These are phyloP conservation scores for Podila epicladia DNA, from an alignment of 192 early-diverging fungal genomes.

Conservation along the genomic window DNA sequence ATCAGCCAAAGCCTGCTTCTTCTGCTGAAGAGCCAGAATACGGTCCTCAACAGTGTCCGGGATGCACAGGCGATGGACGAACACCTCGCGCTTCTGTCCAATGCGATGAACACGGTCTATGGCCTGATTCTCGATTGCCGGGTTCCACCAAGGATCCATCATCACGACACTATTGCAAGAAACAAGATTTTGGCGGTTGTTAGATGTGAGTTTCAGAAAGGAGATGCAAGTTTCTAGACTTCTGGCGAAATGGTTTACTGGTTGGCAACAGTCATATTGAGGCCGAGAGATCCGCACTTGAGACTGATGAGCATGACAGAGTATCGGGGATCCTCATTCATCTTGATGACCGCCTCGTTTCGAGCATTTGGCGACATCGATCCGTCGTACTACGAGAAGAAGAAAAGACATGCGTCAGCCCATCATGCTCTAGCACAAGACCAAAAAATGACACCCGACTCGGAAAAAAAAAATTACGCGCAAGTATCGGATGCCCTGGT, in stretches of 20 bases:
- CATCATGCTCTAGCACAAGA: not conserved
- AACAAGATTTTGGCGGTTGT: not conserved
- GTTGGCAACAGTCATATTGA: constrained; percentile 75
- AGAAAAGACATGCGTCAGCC: not conserved
- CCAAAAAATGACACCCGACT: not conserved
- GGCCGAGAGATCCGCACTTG: constrained; percentile 76
- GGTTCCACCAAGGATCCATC: constrained; percentile 88
- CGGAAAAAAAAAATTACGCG: constrained; percentile 3
- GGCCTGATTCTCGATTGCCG: constrained; percentile 68
- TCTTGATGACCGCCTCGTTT: constrained; percentile 49
- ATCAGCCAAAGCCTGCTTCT: constrained; percentile 59
- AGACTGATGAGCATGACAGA: constrained; percentile 71
- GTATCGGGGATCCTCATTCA: constrained; percentile 49
- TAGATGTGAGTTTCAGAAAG: not conserved
- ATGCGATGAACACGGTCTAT: constrained; percentile 83
- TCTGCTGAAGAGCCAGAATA: constrained; percentile 70
- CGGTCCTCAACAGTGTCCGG: constrained; percentile 76
- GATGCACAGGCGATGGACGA: constrained; percentile 69
- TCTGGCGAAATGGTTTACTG: constrained; percentile 31
- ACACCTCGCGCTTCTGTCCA: constrained; percentile 70
- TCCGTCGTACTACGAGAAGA: constrained; percentile 53
- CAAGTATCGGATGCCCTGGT: constrained; percentile 48
- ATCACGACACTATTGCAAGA: constrained; percentile 68
- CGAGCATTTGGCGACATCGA: constrained; percentile 49
- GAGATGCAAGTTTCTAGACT: not conserved